These are phyloP conservation scores for Galerina sulciceps DNA, from an alignment of 768 basidiomycete species.

Conservation along the genomic window DNA sequence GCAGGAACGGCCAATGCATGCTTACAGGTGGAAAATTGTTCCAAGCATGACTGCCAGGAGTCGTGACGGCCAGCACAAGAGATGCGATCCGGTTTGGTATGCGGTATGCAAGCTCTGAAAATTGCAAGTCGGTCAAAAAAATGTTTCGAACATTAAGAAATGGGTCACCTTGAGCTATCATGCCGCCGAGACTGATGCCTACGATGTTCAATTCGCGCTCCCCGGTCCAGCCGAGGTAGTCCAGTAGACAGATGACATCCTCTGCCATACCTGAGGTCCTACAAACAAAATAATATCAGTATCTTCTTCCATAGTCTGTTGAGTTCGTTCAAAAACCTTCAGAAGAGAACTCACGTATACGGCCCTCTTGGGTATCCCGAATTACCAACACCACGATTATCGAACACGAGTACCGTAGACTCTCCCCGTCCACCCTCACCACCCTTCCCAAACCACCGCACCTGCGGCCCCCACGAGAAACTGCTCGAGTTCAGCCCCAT, in stretches of 20 bases:
- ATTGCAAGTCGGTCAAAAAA: background rate
- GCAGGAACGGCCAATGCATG: background rate
- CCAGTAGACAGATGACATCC: constrained; percentile 67
- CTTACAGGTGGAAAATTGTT: constrained; percentile 69
- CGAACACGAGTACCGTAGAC: constrained; percentile 74
- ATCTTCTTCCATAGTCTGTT: background rate
- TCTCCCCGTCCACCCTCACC: constrained; percentile 27
- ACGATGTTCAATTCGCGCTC: constrained; percentile 69
- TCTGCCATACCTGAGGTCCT: constrained; percentile 82
- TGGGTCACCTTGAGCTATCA: constrained; percentile 77
- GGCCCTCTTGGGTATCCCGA: constrained; percentile 73
- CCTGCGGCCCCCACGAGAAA: constrained; percentile 69
- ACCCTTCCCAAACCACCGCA: constrained; percentile 56
- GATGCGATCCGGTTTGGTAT: constrained; percentile 73
- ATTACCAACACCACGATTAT: constrained; percentile 85
- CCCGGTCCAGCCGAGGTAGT: constrained; percentile 74
- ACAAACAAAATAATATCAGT: background rate
- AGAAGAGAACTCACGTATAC: constrained; percentile 63
- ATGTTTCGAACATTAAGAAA: background rate
- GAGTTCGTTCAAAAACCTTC: background rate
- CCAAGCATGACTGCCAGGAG: constrained; percentile 47
- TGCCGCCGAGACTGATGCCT: constrained; percentile 79
- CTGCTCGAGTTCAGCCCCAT: constrained; percentile 77
- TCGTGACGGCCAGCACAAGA: constrained; percentile 72
- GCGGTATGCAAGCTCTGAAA: constrained; percentile 65